phyloP scores from a whole-genome alignment of 1,284 basidiomycete species.

The Apiotrichum domesticum region DNA sequence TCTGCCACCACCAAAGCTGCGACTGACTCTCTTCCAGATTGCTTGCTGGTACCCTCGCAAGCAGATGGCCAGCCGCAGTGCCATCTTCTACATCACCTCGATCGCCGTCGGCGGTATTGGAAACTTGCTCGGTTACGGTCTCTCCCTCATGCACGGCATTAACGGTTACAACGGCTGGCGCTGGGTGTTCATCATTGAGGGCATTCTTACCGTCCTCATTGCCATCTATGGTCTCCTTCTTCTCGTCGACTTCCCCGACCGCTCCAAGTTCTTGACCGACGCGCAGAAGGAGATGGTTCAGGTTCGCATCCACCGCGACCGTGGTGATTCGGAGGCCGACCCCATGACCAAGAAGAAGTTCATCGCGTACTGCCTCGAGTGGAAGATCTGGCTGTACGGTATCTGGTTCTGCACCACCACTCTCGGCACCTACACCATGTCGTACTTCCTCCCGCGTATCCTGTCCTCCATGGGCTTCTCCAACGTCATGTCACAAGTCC shows the following conservation, averaged over 20 bases:
- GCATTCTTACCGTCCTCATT: slow-evolving; percentile 35
- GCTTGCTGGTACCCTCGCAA: slow-evolving; percentile 29
- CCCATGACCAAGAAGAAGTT: slow-evolving; percentile 40
- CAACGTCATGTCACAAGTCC: slow-evolving; percentile 28
- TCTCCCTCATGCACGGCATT: slow-evolving; percentile 27
- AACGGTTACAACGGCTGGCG: slow-evolving; percentile 37
- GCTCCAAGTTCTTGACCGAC: slow-evolving; percentile 45
- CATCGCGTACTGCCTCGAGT: slow-evolving; percentile 38
- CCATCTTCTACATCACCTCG: slow-evolving; percentile 41
- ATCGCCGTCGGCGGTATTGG: slow-evolving; percentile 42
- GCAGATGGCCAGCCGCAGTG: slow-evolving; percentile 33
- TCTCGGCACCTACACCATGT: slow-evolving; percentile 19
- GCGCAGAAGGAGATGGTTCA: slow-evolving; percentile 45
- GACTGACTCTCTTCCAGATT: too few relatives aligned
- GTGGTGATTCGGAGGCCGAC: slow-evolving; percentile 48
- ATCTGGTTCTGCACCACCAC: slow-evolving; percentile 40
- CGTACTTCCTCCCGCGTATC: slow-evolving; percentile 48
- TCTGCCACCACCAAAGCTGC: too few relatives aligned
- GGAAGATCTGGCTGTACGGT: slow-evolving; percentile 49
- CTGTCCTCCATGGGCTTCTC: slow-evolving; percentile 41
- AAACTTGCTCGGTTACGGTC: slow-evolving; percentile 34
- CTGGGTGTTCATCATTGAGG: slow-evolving; percentile 26
- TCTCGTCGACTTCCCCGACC: slow-evolving; percentile 50
- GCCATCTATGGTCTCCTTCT: slow-evolving; percentile 30
- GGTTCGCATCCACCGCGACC: slow-evolving; percentile 47